Base-by-base conservation (phyloP, 2,329 filamentous ascomycete species). In the Rhexocercosporidium sp. region DNA sequence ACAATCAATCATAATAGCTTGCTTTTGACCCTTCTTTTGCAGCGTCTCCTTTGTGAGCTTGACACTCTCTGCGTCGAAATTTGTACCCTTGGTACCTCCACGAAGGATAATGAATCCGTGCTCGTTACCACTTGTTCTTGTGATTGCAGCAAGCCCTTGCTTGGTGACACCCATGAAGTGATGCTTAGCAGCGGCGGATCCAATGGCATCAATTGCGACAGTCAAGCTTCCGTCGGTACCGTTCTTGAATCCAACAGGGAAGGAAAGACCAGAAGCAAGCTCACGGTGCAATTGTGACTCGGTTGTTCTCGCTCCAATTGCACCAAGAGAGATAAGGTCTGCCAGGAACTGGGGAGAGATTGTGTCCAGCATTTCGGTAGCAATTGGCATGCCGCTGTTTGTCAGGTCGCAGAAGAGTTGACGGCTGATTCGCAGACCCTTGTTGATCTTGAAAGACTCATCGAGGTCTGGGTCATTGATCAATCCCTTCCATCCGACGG, bases 221-320 rank as follows among this genome's bases (percentile, higher is more conserved):
- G 88, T 89, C 65, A 99, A 84, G 74, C 91, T 93, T 49, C 96
- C 96, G 76, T 99, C 96, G 27, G 96, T 99, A 69, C 96, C 96
- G 81, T 99, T 99, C 89, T 99, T 99, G 91, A 97, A 99, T 67
- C 96, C 96, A 73, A 99, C 94, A 25, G 96, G 96, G 90, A 97
- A 98, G 66, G 93, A 97, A 63, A 98, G 86, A 74, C 96, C 96
- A 31, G 92, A 96, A 5, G 96, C 96, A 70, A 99, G 88, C 83
- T 99, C 96, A 71, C 96, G 91, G 83, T 99, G 96, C 72, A 98
- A 85, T 83, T 99, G 96, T 65, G 92, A 96, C 83, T 99, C 96
- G 59, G 96, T 99, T 51, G 96, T 99, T 73, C 96, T 89, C 51
- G 96, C 96, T 70, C 96, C 96, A 77, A 99, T 97, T 66, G 96